Base-by-base conservation (phyloP, 192 early-diverging fungal species). In the Coemansia sp. region DNA sequence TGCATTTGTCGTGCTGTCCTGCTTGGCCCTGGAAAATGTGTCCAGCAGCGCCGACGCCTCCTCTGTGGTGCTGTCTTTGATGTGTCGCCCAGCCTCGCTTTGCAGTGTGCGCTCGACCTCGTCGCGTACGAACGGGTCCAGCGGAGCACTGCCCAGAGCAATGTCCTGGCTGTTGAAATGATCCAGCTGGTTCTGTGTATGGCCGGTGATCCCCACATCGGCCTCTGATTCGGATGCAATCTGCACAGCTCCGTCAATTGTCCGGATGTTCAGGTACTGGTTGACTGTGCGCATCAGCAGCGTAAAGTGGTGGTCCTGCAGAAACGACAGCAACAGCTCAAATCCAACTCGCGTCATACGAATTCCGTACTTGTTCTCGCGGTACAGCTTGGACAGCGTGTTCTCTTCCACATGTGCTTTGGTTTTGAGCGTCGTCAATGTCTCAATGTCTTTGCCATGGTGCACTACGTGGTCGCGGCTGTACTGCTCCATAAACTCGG, bases 241-340 rank as follows among this genome's bases (percentile, higher is more conserved):
- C 14, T 66, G 60, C 25, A 50, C 74, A 3, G 70, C 58, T 6
- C 74, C 74, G 40, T 76, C 74, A 25, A 76, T 58, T 14, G 74
- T 82, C 25, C 74, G 65, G 57, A 99, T 95, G 59, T 89, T 88
- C 21, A 98, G 54, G 58, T 96, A 87, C 76, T 96, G 92, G 72
- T 99, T 97, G 44, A 97, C 87, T 22, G 98, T 85, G 68, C 93
- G 83, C 65, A 96, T 86, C 46, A 99, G 62, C 42, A 94, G 76
- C 68, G 91, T 91, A 54, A 89, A 91, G 53, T 91, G 88, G 82
- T 94, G 94, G 63, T 98, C 94, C 75, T 97, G 93, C 64, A 99
- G 74, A 70, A 92, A 98, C 57, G 89, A 85, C 52, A 97, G 68
- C 55, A 98, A 85, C 19, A 99, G 86, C 74, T 94, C 92, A 64